Evolutionary conservation across 2,329 filamentous ascomycete genomes (phyloP), one percentile per base, ranked within the genome.

Genomic region (Cercospora beticola): DNA sequence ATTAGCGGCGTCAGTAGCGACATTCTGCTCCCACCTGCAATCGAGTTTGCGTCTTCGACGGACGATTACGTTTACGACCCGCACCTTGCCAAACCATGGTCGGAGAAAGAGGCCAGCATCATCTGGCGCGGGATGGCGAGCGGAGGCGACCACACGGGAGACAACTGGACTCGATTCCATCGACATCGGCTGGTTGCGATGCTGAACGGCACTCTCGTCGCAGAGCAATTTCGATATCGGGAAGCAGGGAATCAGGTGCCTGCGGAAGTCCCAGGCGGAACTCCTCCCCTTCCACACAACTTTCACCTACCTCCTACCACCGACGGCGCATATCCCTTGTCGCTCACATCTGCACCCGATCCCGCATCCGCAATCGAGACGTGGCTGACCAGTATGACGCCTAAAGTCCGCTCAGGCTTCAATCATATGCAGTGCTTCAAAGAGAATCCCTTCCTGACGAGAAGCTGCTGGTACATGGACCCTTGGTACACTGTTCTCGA

Each of bases 151-250:
- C 79, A 81, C 64, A 76, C 75, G 14, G 70, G 72, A 31, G 74
- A 83, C 14, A 92, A 87, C 72, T 92, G 90, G 90, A 84, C 82
- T 10, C 85, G 86, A 0, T 92, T 91, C 74, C 90, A 92, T 70
- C 87, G 90, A 2, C 90, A 92, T 74, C 88, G 90, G 0, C 90
- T 92, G 74, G 85, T 92, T 1, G 83, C 88, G 56, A 89, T 92
- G 87, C 85, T 88, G 74, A 92, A 92, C 72, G 86, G 82, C 6
- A 90, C 88, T 8, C 31, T 65, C 31, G 31, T 62, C 9, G 49
- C 31, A 18, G 63, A 57, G 31, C 46, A 52, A 16, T 52, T 52
- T 65, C 52, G 63, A 59, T 40, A 49, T 59, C 49, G 8, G 9
- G 23, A n/a, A 18, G 12, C 18, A 21, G 30, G 5, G 18, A 21